Evolutionary conservation across 2,329 filamentous ascomycete genomes (phyloP), one percentile per base, ranked within the genome.

Genomic region (Ophiostoma australiae): DNA sequence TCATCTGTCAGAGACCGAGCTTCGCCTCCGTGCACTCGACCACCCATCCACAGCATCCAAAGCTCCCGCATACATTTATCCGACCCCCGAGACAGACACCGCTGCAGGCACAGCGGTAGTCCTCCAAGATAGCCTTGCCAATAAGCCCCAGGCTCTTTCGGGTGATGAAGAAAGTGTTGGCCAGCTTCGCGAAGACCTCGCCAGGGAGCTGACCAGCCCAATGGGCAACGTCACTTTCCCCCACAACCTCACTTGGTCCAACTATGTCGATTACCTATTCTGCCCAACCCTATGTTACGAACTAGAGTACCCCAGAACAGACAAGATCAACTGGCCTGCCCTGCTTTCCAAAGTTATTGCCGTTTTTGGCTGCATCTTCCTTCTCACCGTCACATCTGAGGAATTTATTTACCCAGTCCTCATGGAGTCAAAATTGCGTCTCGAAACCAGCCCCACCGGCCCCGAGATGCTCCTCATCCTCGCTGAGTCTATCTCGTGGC

Each of bases 241-340:
- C 0, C 85, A 89, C 74, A 99, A 98, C 79, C 85, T 99, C 67
- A 95, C 91, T 0, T 84, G 90, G 79, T 76, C 82, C 75, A 98
- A 98, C 81, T 97, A 92, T 78, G 75, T 87, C 71, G 95, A 98
- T 82, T 98, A 90, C 79, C 83, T 97, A 13, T 87, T 95, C 77
- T 98, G 94, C 77, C 95, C 95, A 20, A 99, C 95, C 0, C 86
- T 99, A 27, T 99, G 95, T 84, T 99, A 99, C 81, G 95, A 99
- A 81, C 85, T 98, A 68, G 94, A 98, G 79, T 99, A 98, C 79
- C 95, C 95, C 1, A 90, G 95, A 68, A 93, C 87, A 13, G 79
- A 85, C 15, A 82, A 83, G n/a, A 89, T 93, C 72, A 88, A 92
- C 75, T 97, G 92, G 89, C 85, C 88, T 27, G 90, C 93, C 74